Conservation (phyloP, 345 rosid species). For the Geranium rotundifolium region DNA sequence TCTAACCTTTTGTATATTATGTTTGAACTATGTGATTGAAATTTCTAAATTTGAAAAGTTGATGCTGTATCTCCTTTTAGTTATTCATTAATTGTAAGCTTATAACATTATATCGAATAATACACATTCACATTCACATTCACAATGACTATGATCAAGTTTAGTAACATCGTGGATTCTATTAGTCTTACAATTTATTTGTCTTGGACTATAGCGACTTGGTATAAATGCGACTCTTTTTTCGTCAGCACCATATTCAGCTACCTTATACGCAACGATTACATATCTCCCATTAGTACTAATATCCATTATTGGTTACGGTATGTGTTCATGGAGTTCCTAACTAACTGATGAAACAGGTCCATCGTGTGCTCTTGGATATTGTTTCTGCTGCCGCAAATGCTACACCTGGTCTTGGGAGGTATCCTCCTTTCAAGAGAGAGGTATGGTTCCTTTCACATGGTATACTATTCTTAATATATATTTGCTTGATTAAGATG, state of each 20-base stretch:
- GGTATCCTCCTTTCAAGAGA: slow-evolving; percentile 47
- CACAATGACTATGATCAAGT: background rate
- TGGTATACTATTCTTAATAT: background rate
- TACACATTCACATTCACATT: background rate
- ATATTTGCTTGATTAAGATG: background rate
- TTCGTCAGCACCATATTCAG: background rate
- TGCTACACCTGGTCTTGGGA: slow-evolving; percentile 48
- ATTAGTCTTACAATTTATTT: background rate
- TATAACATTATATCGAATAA: background rate
- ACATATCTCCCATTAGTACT: background rate
- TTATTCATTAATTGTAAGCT: background rate
- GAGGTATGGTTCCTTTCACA: slow-evolving; percentile 22
- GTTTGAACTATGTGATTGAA: background rate
- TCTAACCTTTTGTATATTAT: background rate
- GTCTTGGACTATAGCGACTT: background rate
- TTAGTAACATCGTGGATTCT: background rate
- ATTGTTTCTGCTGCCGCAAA: slow-evolving; percentile 37
- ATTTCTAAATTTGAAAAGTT: too few relatives aligned
- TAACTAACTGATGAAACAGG: slow-evolving; percentile 12
- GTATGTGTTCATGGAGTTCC: background rate
- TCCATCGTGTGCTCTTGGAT: slow-evolving; percentile 37
- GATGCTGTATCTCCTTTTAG: background rate
- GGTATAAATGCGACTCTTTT: background rate
- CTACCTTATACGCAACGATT: background rate
- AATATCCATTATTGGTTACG: background rate